Conservation (phyloP, 345 rosid genomes). For the Citrus inodora region DNA sequence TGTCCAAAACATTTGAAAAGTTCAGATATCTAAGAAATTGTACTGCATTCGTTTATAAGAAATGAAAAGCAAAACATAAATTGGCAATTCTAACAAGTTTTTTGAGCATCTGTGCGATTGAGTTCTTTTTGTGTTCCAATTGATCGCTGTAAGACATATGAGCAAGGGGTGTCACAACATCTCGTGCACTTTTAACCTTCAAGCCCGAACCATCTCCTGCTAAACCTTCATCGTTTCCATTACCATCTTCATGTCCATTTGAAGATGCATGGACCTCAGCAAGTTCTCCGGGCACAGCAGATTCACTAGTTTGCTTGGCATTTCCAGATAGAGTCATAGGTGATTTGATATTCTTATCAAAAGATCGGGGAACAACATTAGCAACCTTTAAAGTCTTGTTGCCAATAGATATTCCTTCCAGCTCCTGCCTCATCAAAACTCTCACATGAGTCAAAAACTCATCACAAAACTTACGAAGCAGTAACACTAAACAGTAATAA, state of each 20-base stretch:
- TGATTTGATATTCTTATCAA: slow-evolving; percentile 50
- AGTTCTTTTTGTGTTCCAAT: slow-evolving; percentile 60
- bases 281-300: slow-evolving; percentile 27
- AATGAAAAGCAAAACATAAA: background rate
- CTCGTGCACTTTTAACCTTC: slow-evolving; percentile 60
- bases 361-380: slow-evolving; percentile 66
- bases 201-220: slow-evolving; percentile 23
- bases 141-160: slow-evolving; percentile 69
- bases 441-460: slow-evolving; percentile 6
- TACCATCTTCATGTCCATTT: slow-evolving; percentile 26
- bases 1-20: slow-evolving; percentile 30
- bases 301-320: slow-evolving; percentile 8
- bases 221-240: slow-evolving; percentile 30
- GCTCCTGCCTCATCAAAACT: slow-evolving; percentile 40
- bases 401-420: slow-evolving; percentile 63
- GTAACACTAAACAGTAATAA: background rate
- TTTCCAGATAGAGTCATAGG: slow-evolving; percentile 28
- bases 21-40: slow-evolving; percentile 20
- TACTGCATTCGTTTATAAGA: background rate
- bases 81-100: slow-evolving; percentile 56
- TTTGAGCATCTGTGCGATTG: slow-evolving; percentile 66
- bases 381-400: slow-evolving; percentile 69
- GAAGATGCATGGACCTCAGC: slow-evolving; percentile 12
- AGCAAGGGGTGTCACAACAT: slow-evolving; percentile 85
- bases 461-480: slow-evolving; percentile 5